These are phyloP conservation scores for Pichia cabralensis DNA, from an alignment of 805 yeast species.

Conservation along the genomic window DNA sequence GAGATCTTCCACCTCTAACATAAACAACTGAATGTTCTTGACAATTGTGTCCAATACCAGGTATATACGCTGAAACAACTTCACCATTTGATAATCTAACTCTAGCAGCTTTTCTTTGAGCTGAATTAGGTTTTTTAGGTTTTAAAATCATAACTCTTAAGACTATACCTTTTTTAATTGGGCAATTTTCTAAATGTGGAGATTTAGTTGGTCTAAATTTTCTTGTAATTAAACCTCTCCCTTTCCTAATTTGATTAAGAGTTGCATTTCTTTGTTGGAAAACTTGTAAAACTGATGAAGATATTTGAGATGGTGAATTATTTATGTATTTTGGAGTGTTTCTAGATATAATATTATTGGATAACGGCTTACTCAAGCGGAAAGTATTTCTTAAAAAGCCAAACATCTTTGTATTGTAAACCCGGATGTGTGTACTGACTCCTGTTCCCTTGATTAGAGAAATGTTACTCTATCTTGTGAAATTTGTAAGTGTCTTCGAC, in stretches of 20 bases:
- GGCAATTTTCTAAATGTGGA: conserved; percentile 76
- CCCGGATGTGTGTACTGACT: too few species aligned
- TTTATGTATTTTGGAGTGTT: conserved; percentile 11
- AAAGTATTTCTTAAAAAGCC: too few species aligned
- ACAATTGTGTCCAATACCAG: conserved; percentile 97
- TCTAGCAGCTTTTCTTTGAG: conserved; percentile 94
- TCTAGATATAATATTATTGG: too few species aligned
- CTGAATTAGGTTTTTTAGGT: conserved; percentile 98
- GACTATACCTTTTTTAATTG: conserved; percentile 89
- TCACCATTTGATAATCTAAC: conserved; percentile 87
- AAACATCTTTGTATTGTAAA: too few species aligned
- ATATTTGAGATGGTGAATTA: not conserved
- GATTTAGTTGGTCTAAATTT: conserved; percentile 42
- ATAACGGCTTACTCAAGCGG: too few species aligned
- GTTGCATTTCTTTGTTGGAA: conserved; percentile 51
- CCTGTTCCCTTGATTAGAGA: too few species aligned
- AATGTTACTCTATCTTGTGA: too few species aligned
- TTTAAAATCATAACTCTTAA: conserved; percentile 88
- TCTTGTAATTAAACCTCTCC: conserved; percentile 35
- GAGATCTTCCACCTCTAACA: conserved; percentile 97
- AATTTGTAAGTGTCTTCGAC: too few species aligned
- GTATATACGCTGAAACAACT: conserved; percentile 84
- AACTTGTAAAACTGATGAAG: conserved; percentile 11
- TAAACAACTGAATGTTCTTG: conserved; percentile 96
- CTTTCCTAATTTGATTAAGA: conserved; percentile 66